A percentile compares a stretch with the other conserved stretches of the same genome.
These are phyloP conservation scores for Backusella circina DNA, from an alignment of 192 early-diverging fungal genomes.

Conservation along the genomic window DNA sequence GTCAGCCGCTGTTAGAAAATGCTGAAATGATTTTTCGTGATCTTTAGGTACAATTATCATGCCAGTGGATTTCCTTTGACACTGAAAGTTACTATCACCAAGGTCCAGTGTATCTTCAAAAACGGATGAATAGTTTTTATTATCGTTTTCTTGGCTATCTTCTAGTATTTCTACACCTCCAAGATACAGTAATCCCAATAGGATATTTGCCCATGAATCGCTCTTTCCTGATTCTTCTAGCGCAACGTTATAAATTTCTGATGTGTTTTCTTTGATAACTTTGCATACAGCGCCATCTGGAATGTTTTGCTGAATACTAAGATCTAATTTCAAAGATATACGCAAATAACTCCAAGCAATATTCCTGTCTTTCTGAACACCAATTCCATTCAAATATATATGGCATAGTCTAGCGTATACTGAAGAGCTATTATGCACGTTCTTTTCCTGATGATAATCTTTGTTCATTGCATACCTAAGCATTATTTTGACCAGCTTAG, in stretches of 20 bases:
- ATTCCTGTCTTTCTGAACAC: no score
- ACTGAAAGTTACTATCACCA: neutral
- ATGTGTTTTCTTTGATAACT: neutral
- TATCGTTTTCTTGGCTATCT: neutral
- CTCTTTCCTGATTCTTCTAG: neutral
- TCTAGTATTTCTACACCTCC: neutral
- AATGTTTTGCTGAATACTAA: neutral
- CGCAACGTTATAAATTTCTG: neutral
- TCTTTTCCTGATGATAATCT: neutral
- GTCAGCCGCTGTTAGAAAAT: neutral
- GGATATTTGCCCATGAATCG: neutral
- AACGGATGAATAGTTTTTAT: no score
- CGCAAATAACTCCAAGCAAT: neutral
- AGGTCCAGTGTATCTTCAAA: neutral
- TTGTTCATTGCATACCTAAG: neutral
- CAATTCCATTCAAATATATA: neutral
- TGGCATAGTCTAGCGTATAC: neutral
- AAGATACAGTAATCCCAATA: neutral
- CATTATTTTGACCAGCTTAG: neutral
- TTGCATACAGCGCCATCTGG: neutral
- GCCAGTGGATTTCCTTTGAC: neutral
- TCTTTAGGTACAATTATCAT: neutral
- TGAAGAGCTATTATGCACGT: neutral
- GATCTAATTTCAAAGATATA: neutral
- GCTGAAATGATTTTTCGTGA: neutral